These are phyloP conservation scores for Kickxella alabastrina DNA, from an alignment of 192 early-diverging fungal species.

Conservation along the genomic window DNA sequence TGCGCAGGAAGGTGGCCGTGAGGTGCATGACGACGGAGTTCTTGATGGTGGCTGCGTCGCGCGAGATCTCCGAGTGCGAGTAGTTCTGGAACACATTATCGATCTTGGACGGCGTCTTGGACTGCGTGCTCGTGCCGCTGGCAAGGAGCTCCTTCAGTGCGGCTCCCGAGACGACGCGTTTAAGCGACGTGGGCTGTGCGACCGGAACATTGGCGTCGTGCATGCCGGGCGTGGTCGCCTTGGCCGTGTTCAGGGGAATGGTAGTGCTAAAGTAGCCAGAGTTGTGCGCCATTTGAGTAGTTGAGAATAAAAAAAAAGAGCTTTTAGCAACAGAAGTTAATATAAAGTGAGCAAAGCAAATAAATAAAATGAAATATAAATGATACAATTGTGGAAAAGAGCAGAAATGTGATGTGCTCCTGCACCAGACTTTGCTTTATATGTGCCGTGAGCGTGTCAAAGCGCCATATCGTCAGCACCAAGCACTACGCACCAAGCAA, in stretches of 20 bases:
- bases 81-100: conserved; percentile 49
- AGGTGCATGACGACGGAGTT: conserved; percentile 86
- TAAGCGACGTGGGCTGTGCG: conserved; percentile 41
- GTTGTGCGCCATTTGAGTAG: conserved; percentile 14
- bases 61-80: conserved; percentile 47
- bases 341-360: neutral
- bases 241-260: conserved; percentile 46
- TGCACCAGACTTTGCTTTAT: too few relatives aligned
- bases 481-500: too few relatives aligned
- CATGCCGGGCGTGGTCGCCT: conserved; percentile 45
- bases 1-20: conserved; percentile 85
- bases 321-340: neutral
- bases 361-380: neutral
- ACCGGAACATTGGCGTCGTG: conserved; percentile 35
- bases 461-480: too few relatives aligned
- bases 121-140: conserved; percentile 31
- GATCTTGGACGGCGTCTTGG: conserved; percentile 42
- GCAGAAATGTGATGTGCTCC: too few relatives aligned
- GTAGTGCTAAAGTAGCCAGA: conserved; percentile 49
- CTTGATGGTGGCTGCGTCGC: conserved; percentile 70
- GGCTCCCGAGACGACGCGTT: conserved; percentile 50
- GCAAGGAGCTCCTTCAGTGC: conserved; percentile 52
- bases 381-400: neutral
- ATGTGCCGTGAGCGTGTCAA: too few relatives aligned
- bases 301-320: neutral